Percentiles rank a stretch among this genome's conserved stretches.
phyloP scores from a whole-genome alignment of 768 basidiomycete species.

The Mycena indigotica region DNA sequence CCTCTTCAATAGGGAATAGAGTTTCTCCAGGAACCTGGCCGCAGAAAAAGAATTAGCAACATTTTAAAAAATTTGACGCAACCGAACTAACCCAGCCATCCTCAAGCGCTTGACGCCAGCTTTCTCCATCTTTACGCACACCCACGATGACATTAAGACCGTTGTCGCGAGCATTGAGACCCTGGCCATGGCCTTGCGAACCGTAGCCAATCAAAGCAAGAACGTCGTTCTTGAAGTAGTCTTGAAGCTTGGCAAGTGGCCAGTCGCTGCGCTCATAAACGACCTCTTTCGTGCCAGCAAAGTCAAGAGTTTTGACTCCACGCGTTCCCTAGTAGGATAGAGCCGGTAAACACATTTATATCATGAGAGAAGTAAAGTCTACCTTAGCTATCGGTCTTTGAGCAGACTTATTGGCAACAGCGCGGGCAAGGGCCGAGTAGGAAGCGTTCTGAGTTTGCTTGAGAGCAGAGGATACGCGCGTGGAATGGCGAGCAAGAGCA shows the following conservation, averaged over 20 bases:
- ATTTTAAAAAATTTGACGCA: no score
- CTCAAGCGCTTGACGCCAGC: slow-evolving; percentile 92
- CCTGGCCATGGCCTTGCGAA: slow-evolving; percentile 98
- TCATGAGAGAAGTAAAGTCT: slow-evolving; percentile 18
- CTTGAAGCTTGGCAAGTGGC: slow-evolving; percentile 96
- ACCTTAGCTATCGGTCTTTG: slow-evolving; percentile 38
- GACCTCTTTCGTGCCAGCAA: slow-evolving; percentile 90
- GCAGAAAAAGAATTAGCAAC: slow-evolving; percentile 5
- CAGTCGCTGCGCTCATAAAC: slow-evolving; percentile 97
- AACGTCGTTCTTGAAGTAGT: slow-evolving; percentile 99
- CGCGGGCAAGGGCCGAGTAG: slow-evolving; percentile 67
- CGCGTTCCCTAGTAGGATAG: slow-evolving; percentile 73
- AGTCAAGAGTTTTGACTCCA: slow-evolving; percentile 94
- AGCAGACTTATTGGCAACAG: slow-evolving; percentile 44
- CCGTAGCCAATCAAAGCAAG: slow-evolving; percentile 99
- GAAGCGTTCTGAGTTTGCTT: slow-evolving; percentile 56
- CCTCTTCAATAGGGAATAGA: slow-evolving; percentile 97
- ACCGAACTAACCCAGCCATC: slow-evolving; percentile 90
- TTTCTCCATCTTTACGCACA: slow-evolving; percentile 95
- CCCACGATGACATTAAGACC: slow-evolving; percentile 98
- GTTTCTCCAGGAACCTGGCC: slow-evolving; percentile 90
- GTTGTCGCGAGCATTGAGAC: slow-evolving; percentile 98
- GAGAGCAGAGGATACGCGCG: slow-evolving; percentile 46
- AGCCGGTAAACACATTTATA: slow-evolving; percentile 1
- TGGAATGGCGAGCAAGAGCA: slow-evolving; percentile 65